Conservation (phyloP, 2,329 filamentous ascomycete species). For the Xylariaceae sp. region DNA sequence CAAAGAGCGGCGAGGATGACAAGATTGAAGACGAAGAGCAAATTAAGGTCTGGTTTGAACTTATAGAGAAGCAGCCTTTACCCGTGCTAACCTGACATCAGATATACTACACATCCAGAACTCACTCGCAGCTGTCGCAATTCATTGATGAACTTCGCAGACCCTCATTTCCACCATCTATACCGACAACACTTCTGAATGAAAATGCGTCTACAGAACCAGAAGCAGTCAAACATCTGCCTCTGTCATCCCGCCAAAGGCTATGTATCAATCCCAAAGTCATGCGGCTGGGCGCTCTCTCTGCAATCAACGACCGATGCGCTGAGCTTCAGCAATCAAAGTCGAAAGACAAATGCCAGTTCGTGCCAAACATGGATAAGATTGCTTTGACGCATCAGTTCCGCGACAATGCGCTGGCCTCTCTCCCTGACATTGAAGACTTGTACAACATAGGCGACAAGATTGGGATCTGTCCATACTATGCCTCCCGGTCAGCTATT, state of each 20-base stretch:
- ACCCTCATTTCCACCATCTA: constrained; percentile 70
- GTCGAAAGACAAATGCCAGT: constrained; percentile 66
- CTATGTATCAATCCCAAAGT: constrained; percentile 88
- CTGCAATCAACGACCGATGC: constrained; percentile 90
- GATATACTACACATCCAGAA: constrained; percentile 89
- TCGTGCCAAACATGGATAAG: constrained; percentile 74
- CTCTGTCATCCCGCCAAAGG: constrained; percentile 81
- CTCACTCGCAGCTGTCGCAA: constrained; percentile 86
- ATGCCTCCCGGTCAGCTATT: constrained; percentile 85
- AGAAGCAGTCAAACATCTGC: constrained; percentile 73
- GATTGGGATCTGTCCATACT: constrained; percentile 87
- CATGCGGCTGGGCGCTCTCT: constrained; percentile 61
- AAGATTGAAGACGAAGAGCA: constrained; percentile 41
- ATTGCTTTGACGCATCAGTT: constrained; percentile 71
- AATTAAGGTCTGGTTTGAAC: constrained; percentile 54
- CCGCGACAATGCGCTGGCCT: constrained; percentile 78
- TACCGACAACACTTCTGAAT: constrained; percentile 44
- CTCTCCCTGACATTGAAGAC: constrained; percentile 90
- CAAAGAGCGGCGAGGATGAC: constrained; percentile 34
- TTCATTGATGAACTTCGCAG: constrained; percentile 79
- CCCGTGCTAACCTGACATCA: constrained; percentile 27
- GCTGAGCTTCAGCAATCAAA: constrained; percentile 80
- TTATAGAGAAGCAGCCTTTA: not conserved
- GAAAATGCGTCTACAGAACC: constrained; percentile 20
- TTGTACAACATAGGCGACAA: constrained; percentile 72